phyloP scores from a whole-genome alignment of 2,329 filamentous ascomycete genomes.

The Endoconidiophora laricicola region DNA sequence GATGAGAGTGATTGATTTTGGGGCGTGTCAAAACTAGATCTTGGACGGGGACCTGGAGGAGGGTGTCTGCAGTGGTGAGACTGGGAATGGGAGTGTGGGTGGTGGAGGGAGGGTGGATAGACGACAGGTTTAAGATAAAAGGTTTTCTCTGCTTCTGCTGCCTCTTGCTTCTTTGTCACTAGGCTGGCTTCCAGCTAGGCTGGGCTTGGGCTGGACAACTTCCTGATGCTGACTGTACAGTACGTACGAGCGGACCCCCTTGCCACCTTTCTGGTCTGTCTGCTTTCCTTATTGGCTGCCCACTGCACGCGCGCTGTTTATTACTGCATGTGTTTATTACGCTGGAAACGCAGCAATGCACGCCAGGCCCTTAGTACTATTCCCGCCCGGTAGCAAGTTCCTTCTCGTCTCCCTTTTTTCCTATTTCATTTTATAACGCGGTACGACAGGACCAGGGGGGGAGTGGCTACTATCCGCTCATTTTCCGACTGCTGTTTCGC shows the following conservation, averaged over 20 bases:
- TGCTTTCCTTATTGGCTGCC: background rate
- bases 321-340: no score
- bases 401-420: background rate
- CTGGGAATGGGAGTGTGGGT: constrained; percentile 12
- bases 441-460: constrained; percentile 7
- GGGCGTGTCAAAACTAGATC: constrained; percentile 11
- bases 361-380: background rate
- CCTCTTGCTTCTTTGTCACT: background rate
- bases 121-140: constrained; percentile 11
- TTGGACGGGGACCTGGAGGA: constrained; percentile 11
- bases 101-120: constrained; percentile 12
- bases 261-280: background rate
- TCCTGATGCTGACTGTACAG: no score
- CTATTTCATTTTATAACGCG: background rate
- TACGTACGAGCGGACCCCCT: background rate
- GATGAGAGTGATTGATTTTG: constrained; percentile 4
- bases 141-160: constrained; percentile 6
- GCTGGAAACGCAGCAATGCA: no score
- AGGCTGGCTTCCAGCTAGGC: background rate
- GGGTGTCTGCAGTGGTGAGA: constrained; percentile 14
- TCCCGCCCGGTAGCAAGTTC: background rate
- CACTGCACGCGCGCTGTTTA: background rate
- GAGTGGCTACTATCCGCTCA: background rate
- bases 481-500: no score
- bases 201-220: no score